Evolutionary conservation across 2,329 filamentous ascomycete genomes (phyloP).

Genomic region (Tetracladium maxilliforme): DNA sequence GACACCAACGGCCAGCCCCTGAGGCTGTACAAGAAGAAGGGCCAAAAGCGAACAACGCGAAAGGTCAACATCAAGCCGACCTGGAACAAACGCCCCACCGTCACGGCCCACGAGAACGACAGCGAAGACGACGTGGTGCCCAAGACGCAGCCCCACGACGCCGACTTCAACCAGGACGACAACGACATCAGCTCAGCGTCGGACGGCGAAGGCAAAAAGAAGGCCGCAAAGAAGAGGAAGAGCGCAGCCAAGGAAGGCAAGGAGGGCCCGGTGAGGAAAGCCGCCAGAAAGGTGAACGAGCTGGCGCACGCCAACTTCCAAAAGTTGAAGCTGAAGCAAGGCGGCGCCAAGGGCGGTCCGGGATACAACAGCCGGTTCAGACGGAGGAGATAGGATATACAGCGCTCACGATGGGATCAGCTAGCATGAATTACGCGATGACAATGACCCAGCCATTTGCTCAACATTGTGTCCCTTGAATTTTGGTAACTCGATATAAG

Average conservation of each 20-base stretch:
- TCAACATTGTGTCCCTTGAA: too few species aligned
- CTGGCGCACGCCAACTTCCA: slow-evolving; percentile 53
- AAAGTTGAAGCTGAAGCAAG: slow-evolving; percentile 46
- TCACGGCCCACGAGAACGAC: slow-evolving; percentile 13
- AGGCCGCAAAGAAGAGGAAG: slow-evolving; percentile 9
- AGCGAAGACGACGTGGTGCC: slow-evolving; percentile 12
- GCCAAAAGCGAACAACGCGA: slow-evolving; percentile 64
- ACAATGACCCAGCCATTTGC: too few species aligned
- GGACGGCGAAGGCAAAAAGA: too few species aligned
- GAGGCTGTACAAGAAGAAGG: slow-evolving; percentile 67
- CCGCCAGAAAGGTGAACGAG: slow-evolving; percentile 45
- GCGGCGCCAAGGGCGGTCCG: slow-evolving; percentile 45
- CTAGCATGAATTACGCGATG: too few species aligned
- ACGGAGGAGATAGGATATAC: slow-evolving; percentile 27
- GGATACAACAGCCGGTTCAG: slow-evolving; percentile 43
- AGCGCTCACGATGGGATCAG: too few species aligned
- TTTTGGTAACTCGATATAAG: too few species aligned
- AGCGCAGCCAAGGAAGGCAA: slow-evolving; percentile 8
- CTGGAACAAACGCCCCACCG: slow-evolving; percentile 28
- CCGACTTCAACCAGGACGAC: slow-evolving; percentile 13
- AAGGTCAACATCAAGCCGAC: slow-evolving; percentile 48
- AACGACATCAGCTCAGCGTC: slow-evolving; percentile 6
- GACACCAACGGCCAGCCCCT: slow-evolving; percentile 35
- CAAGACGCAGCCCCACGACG: slow-evolving; percentile 10
- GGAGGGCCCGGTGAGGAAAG: slow-evolving; percentile 30